These are phyloP conservation scores for Prunus fruticosa DNA, from an alignment of 306 rosid species.

Conservation along the genomic window DNA sequence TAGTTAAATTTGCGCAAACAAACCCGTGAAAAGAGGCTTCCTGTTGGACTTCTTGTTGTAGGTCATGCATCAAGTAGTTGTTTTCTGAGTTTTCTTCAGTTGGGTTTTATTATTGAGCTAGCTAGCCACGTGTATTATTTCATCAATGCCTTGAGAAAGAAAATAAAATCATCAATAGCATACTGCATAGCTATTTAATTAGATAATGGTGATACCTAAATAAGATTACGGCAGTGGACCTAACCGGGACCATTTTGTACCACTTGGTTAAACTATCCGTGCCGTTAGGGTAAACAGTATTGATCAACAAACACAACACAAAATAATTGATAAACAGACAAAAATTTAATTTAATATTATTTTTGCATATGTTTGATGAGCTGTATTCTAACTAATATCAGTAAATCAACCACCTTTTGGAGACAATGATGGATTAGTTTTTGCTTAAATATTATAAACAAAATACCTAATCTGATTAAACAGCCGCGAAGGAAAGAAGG, in stretches of 20 bases:
- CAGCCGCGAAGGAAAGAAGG: slow-evolving; percentile 16
- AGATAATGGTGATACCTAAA: not conserved
- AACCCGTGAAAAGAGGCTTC: too few relatives aligned
- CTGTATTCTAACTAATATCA: slow-evolving; percentile 25
- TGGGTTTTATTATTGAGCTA: too few relatives aligned
- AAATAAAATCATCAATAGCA: too few relatives aligned
- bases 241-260: slow-evolving; percentile 5
- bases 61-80: too few relatives aligned
- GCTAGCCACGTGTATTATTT: too few relatives aligned
- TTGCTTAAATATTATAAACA: not conserved
- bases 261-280: slow-evolving; percentile 1
- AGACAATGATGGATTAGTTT: slow-evolving; percentile 23
- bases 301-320: not conserved
- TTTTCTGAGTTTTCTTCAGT: too few relatives aligned
- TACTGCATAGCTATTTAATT: not conserved
- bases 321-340: not conserved
- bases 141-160: too few relatives aligned
- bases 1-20: too few relatives aligned
- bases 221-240: slow-evolving; percentile 9
- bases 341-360: not conserved
- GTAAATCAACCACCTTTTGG: slow-evolving; percentile 23
- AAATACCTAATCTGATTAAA: not conserved
- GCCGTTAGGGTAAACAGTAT: not conserved
- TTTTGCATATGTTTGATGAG: slow-evolving; percentile 30
- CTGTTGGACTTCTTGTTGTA: too few relatives aligned